Evolutionary conservation across 176 grass and related monocot genomes (phyloP).

Genomic region (Saccharum officinarum): DNA sequence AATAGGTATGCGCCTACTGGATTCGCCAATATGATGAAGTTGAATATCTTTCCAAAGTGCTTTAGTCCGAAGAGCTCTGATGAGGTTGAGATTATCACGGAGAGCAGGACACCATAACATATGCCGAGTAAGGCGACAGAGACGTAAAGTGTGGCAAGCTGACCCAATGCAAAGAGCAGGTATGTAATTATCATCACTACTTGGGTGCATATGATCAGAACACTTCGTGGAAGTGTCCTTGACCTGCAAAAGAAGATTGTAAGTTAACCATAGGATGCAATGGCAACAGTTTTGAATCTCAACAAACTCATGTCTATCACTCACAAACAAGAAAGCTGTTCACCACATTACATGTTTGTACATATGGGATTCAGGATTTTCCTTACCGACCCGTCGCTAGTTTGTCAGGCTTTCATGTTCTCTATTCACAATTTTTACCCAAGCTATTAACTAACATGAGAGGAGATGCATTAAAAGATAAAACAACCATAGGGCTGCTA

Average conservation of each 20-base stretch:
- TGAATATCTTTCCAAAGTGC: slow-evolving; percentile 84
- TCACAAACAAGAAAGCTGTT: slow-evolving; percentile 6
- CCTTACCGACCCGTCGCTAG: background rate
- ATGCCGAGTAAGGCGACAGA: slow-evolving; percentile 62
- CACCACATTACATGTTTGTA: background rate
- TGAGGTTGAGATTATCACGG: slow-evolving; percentile 74
- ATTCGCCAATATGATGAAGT: slow-evolving; percentile 77
- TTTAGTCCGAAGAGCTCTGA: slow-evolving; percentile 91
- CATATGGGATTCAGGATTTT: background rate
- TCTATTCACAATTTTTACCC: background rate
- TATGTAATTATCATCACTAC: slow-evolving; percentile 82
- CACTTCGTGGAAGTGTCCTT: slow-evolving; percentile 68
- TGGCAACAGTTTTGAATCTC: background rate
- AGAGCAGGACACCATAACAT: slow-evolving; percentile 78
- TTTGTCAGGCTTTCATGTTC: background rate
- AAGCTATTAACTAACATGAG: background rate
- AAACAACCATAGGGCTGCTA: background rate
- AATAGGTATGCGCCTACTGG: slow-evolving; percentile 74
- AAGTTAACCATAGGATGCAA: background rate
- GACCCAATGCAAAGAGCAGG: slow-evolving; percentile 66
- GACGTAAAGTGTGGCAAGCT: slow-evolving; percentile 45
- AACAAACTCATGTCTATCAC: background rate
- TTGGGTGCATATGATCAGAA: slow-evolving; percentile 67
- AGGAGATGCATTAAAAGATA: background rate
- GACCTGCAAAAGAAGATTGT: slow-evolving; percentile 56